Conservation (phyloP, 1,284 basidiomycete genomes). For the Sanguinoderma infundibulare region DNA sequence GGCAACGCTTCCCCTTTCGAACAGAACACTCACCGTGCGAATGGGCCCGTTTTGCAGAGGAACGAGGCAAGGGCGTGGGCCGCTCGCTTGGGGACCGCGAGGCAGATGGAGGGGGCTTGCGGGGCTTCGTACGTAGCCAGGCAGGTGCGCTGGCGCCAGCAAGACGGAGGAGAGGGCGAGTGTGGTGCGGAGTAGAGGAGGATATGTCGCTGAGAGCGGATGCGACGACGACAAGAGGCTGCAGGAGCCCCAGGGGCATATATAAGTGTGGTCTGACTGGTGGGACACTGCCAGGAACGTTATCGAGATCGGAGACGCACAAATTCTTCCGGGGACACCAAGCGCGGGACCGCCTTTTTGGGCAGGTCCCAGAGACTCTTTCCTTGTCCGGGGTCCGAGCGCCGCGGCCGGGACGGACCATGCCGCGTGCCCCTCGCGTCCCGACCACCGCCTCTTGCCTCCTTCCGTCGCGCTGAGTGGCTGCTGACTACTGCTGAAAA, state of each 20-base stretch:
- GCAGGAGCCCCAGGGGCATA: constrained; percentile 5
- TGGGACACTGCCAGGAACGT: constrained; percentile 13
- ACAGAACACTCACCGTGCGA: constrained; percentile 21
- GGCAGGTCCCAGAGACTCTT: constrained; percentile 6
- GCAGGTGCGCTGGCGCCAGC: neutral
- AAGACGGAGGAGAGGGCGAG: neutral
- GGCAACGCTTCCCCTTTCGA: constrained; percentile 4
- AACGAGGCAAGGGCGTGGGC: constrained; percentile 19
- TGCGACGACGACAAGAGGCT: neutral
- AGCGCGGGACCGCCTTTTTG: constrained; percentile 9
- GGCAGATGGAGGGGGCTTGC: constrained; percentile 5
- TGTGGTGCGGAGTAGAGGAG: neutral
- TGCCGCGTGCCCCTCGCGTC: constrained; percentile 4
- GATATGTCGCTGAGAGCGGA: constrained; percentile 2
- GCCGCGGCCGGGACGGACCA: neutral
- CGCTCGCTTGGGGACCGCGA: constrained; percentile 10
- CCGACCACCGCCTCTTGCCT: neutral
- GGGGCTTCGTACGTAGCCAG: neutral
- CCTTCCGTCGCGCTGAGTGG: neutral
- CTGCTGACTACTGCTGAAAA: neutral
- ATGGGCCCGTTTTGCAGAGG: neutral
- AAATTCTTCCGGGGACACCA: neutral
- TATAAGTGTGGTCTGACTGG: constrained; percentile 1
- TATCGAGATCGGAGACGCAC: neutral
- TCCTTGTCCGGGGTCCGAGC: no score